phyloP scores from a whole-genome alignment of 495 filamentous ascomycete genomes.

The Polyplosphaeria fusca region DNA sequence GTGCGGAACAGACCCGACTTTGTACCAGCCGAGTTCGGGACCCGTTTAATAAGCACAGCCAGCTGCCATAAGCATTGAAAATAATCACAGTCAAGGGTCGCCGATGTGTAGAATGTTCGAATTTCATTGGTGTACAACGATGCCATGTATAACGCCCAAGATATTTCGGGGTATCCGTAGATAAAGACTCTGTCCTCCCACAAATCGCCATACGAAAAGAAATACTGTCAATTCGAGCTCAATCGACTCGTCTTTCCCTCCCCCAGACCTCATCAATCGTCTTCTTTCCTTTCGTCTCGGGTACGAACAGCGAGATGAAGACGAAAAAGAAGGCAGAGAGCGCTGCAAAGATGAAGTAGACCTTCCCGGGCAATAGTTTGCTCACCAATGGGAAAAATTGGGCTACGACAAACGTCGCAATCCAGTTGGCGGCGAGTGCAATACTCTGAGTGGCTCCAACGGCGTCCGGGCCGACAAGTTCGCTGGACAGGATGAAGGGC shows the following conservation, averaged over 20 bases:
- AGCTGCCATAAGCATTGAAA: slow-evolving; percentile 18
- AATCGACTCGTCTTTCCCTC: slow-evolving; percentile 49
- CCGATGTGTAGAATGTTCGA: not conserved
- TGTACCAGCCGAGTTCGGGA: not conserved
- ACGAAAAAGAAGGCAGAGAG: slow-evolving; percentile 62
- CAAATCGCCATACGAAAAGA: no score
- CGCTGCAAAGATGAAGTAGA: slow-evolving; percentile 82
- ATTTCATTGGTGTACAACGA: no score
- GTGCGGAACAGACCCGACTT: no score
- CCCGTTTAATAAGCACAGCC: not conserved
- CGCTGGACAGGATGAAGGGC: slow-evolving; percentile 87
- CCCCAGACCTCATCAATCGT: slow-evolving; percentile 88
- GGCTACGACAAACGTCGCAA: slow-evolving; percentile 85
- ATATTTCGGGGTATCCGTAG: no score
- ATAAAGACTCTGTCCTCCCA: no score
- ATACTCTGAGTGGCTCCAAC: slow-evolving; percentile 85
- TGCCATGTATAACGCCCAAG: no score
- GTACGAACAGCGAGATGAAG: slow-evolving; percentile 69
- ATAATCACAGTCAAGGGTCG: not conserved
- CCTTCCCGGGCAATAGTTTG: slow-evolving; percentile 67
- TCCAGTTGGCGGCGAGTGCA: slow-evolving; percentile 82
- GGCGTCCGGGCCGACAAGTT: slow-evolving; percentile 82
- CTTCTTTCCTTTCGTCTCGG: slow-evolving; percentile 80
- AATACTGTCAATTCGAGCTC: not conserved
- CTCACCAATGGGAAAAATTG: slow-evolving; percentile 91